Evolutionary conservation across 2,329 filamentous ascomycete genomes (phyloP).

Genomic region (Diaporthe caulivora): DNA sequence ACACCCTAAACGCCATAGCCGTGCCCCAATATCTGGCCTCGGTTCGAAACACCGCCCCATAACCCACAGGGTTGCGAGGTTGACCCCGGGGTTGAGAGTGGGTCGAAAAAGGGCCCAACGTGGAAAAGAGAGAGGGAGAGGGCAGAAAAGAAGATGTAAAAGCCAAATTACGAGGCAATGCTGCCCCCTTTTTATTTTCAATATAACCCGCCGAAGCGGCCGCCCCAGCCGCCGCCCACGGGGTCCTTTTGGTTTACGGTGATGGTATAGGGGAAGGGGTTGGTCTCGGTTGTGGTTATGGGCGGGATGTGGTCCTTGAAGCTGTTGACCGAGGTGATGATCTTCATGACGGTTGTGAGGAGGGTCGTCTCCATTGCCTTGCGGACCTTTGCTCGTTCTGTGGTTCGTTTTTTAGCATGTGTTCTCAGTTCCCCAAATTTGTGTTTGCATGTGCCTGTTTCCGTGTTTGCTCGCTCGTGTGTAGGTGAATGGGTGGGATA

Average conservation of each 20-base stretch:
- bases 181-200: background rate
- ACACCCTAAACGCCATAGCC: slow-evolving; percentile 11
- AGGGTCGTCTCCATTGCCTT: slow-evolving; percentile 92
- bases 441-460: too few species aligned
- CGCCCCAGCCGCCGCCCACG: slow-evolving; percentile 33
- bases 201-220: slow-evolving; percentile 34
- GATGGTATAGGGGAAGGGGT: slow-evolving; percentile 96
- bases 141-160: too few species aligned
- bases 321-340: slow-evolving; percentile 85
- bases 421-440: too few species aligned
- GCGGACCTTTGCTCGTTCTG: slow-evolving; percentile 89
- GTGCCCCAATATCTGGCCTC: background rate
- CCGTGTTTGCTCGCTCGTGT: background rate
- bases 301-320: slow-evolving; percentile 98
- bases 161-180: background rate
- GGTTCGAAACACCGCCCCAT: background rate
- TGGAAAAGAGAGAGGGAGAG: background rate
- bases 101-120: too few species aligned
- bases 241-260: slow-evolving; percentile 82
- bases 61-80: background rate
- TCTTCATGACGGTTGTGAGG: slow-evolving; percentile 88
- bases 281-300: slow-evolving; percentile 90
- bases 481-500: background rate
- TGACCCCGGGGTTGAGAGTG: too few species aligned
- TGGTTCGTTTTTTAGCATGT: background rate